Base-by-base conservation (phyloP, 306 rosid genomes). In the Quercus wislizeni region DNA sequence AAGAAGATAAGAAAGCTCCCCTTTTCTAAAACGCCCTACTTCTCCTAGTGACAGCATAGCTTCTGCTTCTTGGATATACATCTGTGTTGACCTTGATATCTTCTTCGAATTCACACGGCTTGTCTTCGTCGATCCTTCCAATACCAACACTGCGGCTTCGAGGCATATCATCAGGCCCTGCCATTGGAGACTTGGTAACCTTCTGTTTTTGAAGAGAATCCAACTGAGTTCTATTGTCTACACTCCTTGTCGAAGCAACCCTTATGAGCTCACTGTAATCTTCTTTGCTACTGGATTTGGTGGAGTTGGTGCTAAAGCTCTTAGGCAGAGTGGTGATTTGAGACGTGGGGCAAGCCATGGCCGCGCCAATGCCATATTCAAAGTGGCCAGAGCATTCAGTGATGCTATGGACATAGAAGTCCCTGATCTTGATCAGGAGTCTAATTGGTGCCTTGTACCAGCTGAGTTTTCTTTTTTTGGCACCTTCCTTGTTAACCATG, bases 81-180 rank as follows among this genome's bases (percentile, higher is more conserved):
- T 46, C 51, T 1, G 76, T 71, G 55, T 38, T 89, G 46, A 21
- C 63, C 77, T 77, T 74, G 61, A 76, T 15, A n/a, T 76, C 85
- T 18, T 80, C 90, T 27, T 73, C 85, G 61, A 84, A 86, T 1
- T 92, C 91, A 73, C 82, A 87, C 0, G 89, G 33, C 56, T 83
- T 62, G 55, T 92, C 89, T 72, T 94, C 98, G 6, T 94, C 92
- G 14, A 94, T 94, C 82, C 80, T 87, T 71, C 90, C 91, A 27
- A 92, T 71, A 8, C 82, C 91, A 0, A 83, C 85, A 33, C 93
- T 89, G 1, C 55, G 84, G 76, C 91, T 81, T 72, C 89, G 84
- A 28, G 84, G 25, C 55, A 85, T 23, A 13, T 52, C 73, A 5
- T 3, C 62, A 0, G 79, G 30, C 14, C 28, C 51, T 0, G 69